These are phyloP conservation scores for Leccinum subrobustum DNA, from an alignment of 1,284 basidiomycete species.

Conservation along the genomic window DNA sequence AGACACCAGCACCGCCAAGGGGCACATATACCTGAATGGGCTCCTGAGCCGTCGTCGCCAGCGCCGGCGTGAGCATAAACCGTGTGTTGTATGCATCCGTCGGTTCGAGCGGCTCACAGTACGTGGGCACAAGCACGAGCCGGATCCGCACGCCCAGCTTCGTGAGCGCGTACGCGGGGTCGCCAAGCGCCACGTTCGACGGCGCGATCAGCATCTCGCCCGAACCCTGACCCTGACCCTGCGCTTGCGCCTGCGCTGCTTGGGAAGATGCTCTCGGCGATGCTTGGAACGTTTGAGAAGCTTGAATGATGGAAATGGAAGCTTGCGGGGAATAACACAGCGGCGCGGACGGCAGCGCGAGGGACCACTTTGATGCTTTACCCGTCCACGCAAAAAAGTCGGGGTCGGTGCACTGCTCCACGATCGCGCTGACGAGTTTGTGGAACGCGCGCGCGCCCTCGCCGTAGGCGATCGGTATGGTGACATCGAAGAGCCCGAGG, in stretches of 20 bases:
- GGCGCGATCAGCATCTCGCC: too few species aligned
- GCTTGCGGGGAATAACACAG: slow-evolving; percentile 15
- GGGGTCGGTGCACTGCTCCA: slow-evolving; percentile 20
- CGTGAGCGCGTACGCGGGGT: too few species aligned
- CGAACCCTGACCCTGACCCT: too few species aligned
- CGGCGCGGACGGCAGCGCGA: slow-evolving; percentile 24
- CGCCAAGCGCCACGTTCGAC: too few species aligned
- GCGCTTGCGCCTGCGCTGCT: too few species aligned
- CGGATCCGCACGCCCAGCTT: too few species aligned
- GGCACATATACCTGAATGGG: slow-evolving; percentile 24
- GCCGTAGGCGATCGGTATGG: slow-evolving; percentile 25
- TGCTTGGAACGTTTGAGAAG: not conserved
- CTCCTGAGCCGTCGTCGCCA: slow-evolving; percentile 18
- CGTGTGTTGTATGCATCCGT: slow-evolving; percentile 12
- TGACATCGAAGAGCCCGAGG: slow-evolving; percentile 23
- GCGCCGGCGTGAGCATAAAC: slow-evolving; percentile 19
- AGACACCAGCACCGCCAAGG: not conserved
- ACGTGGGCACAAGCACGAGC: slow-evolving; percentile 13
- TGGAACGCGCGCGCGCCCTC: slow-evolving; percentile 27
- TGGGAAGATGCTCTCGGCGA: too few species aligned
- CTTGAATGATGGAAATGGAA: not conserved
- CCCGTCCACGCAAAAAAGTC: slow-evolving; percentile 30
- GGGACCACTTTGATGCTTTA: slow-evolving; percentile 26
- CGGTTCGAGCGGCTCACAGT: slow-evolving; percentile 22
- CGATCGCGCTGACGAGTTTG: slow-evolving; percentile 21